Conservation (phyloP, 768 basidiomycete genomes). For the Panaeolus cyanescens region DNA sequence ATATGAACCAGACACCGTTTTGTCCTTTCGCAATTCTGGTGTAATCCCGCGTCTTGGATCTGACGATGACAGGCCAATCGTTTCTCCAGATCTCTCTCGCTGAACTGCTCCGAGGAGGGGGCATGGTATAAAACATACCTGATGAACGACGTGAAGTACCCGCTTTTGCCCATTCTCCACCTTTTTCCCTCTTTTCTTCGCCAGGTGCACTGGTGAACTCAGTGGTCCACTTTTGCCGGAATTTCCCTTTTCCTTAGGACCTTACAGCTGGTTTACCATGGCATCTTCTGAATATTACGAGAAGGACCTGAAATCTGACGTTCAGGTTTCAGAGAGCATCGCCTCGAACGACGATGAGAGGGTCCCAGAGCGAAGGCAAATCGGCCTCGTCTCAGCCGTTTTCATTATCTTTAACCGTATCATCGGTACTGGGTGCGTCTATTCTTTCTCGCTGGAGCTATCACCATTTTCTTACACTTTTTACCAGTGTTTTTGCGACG, state of each 20-base stretch:
- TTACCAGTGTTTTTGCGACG: constrained; percentile 39
- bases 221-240: background rate
- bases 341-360: background rate
- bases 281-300: background rate
- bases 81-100: constrained; percentile 1
- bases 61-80: background rate
- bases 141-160: background rate
- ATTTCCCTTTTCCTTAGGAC: background rate
- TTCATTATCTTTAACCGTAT: constrained; percentile 48
- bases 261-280: background rate
- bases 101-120: background rate
- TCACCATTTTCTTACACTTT: background rate
- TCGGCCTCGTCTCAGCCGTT: constrained; percentile 33
- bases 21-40: background rate
- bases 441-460: background rate
- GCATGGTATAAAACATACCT: background rate
- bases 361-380: constrained; percentile 8
- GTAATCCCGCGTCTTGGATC: background rate
- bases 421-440: constrained; percentile 43
- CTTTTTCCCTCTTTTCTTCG: background rate
- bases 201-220: background rate
- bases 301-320: background rate
- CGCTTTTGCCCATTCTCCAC: background rate
- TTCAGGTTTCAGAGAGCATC: background rate
- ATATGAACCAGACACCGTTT: background rate